A percentile compares a stretch with the other conserved stretches of the same genome.
Conservation (phyloP, 202 grass and related monocot species). For the Cymbopogon flexuosus region DNA sequence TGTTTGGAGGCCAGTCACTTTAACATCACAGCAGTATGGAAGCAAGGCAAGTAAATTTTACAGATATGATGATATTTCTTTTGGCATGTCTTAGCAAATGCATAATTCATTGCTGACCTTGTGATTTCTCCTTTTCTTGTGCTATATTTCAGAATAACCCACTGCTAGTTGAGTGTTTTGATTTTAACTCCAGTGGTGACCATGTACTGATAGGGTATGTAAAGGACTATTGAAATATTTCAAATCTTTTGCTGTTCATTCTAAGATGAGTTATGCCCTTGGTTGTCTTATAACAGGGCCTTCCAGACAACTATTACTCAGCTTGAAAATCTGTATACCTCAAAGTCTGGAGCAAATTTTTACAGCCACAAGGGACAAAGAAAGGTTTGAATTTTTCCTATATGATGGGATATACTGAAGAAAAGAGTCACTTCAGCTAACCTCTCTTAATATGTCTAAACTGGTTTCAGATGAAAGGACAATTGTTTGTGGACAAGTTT, state of each 20-base stretch:
- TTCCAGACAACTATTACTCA: constrained; percentile 63
- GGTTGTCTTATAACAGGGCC: constrained; percentile 46
- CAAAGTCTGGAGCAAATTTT: constrained; percentile 68
- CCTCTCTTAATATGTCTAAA: constrained; percentile 5
- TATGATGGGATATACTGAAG: background rate
- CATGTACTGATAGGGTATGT: constrained; percentile 76
- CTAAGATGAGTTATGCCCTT: constrained; percentile 29
- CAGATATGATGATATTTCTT: constrained; percentile 9
- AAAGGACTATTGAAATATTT: constrained; percentile 22
- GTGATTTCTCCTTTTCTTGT: constrained; percentile 3
- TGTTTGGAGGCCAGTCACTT: constrained; percentile 69
- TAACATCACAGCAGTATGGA: constrained; percentile 77
- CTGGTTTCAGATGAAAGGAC: constrained; percentile 67
- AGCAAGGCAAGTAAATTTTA: constrained; percentile 71
- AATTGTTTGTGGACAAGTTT: constrained; percentile 78
- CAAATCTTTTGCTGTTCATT: background rate
- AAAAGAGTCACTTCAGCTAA: background rate
- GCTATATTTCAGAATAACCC: constrained; percentile 88
- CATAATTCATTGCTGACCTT: constrained; percentile 13
- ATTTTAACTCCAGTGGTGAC: constrained; percentile 80
- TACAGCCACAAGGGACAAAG: constrained; percentile 48
- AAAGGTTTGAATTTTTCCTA: constrained; percentile 42
- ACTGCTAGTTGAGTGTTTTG: constrained; percentile 90
- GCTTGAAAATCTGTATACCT: constrained; percentile 59
- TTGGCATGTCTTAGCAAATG: background rate